phyloP scores from a whole-genome alignment of 257 asterid genomes.

The Solanum pennellii region DNA sequence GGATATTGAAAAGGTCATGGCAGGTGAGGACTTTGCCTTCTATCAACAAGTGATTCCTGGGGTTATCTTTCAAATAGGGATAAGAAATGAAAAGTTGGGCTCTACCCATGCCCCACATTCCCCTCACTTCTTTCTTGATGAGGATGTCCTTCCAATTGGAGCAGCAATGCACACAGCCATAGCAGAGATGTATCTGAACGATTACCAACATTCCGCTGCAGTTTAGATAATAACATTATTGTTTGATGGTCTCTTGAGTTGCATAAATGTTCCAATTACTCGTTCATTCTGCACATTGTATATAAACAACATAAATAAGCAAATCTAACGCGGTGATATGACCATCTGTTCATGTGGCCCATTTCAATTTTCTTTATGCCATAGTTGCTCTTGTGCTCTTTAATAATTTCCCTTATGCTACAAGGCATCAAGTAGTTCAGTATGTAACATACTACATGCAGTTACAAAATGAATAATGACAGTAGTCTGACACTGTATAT shows the following conservation, averaged over 20 bases:
- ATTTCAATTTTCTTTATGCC: not conserved
- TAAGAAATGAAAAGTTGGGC: constrained; percentile 53
- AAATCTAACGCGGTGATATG: not conserved
- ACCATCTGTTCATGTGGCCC: not conserved
- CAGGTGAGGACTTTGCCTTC: constrained; percentile 82
- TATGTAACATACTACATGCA: not conserved
- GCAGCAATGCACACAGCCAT: constrained; percentile 44
- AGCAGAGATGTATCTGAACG: constrained; percentile 30
- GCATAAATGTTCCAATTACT: not conserved
- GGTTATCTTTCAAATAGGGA: constrained; percentile 45
- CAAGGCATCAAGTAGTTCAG: not conserved
- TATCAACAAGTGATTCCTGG: constrained; percentile 73
- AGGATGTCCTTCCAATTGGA: constrained; percentile 65
- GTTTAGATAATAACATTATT: not conserved
- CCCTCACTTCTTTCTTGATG: constrained; percentile 71
- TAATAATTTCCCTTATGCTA: not conserved
- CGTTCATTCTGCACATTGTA: not conserved
- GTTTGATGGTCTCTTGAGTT: not conserved
- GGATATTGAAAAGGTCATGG: constrained; percentile 43
- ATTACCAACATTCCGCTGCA: not conserved
- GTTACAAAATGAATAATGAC: not conserved
- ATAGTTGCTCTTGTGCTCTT: not conserved
- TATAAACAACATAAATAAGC: not conserved
- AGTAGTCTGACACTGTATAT: not conserved
- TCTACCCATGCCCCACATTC: constrained; percentile 61